A percentile compares a stretch with the other conserved stretches of the same genome.
phyloP scores from a whole-genome alignment of 2,329 filamentous ascomycete genomes.

The Cytospora leucostoma region DNA sequence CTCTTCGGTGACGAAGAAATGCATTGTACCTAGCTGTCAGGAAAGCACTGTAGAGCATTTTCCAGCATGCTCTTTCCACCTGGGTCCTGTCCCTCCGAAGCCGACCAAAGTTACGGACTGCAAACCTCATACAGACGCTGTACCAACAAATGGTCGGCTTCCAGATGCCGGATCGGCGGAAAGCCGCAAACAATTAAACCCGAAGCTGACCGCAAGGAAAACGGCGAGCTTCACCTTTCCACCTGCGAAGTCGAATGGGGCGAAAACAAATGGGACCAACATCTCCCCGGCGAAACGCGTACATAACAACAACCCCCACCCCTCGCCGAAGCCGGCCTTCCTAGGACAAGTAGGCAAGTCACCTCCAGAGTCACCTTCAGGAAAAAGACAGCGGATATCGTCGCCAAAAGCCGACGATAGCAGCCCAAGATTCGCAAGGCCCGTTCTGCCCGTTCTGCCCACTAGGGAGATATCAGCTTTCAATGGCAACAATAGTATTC shows the following conservation, averaged over 20 bases:
- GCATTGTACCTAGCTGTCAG: conserved; percentile 20
- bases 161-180: background rate
- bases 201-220: conserved; percentile 26
- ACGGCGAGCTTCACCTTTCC: conserved; percentile 13
- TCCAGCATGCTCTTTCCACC: conserved; percentile 20
- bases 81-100: conserved; percentile 16
- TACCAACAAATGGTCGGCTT: conserved; percentile 8
- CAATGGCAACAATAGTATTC: background rate
- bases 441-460: conserved; percentile 11
- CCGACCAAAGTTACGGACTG: conserved; percentile 3
- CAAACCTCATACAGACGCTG: background rate
- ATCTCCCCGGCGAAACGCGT: conserved; percentile 5
- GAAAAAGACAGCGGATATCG: conserved; percentile 23
- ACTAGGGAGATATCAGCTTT: conserved; percentile 7
- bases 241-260: conserved; percentile 3
- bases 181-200: conserved; percentile 22
- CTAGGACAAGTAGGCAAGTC: conserved; percentile 7
- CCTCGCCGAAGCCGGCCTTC: background rate
- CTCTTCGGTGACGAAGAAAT: conserved; percentile 24
- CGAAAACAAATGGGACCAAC: conserved; percentile 5
- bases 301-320: conserved; percentile 9
- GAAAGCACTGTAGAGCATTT: conserved; percentile 9
- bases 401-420: conserved; percentile 15
- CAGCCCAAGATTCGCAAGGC: conserved; percentile 9
- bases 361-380: conserved; percentile 14